Conservation (phyloP, 2,329 filamentous ascomycete species). For the Cercospora sp. region DNA sequence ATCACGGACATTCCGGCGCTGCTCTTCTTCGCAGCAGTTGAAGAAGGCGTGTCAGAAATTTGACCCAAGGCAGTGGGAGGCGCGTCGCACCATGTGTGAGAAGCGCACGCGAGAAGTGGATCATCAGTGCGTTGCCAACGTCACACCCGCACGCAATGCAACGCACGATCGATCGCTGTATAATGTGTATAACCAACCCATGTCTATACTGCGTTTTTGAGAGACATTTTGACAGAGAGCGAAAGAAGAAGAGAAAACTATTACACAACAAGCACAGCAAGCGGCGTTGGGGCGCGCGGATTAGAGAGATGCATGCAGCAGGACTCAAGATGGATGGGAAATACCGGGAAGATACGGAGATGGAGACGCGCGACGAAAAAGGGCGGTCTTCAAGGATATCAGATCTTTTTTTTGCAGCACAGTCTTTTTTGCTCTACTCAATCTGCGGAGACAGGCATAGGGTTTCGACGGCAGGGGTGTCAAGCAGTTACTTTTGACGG, state of each 20-base stretch:
- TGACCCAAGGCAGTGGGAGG: not conserved
- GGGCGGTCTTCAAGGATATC: not conserved
- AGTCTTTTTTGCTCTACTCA: not conserved
- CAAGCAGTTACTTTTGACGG: not conserved
- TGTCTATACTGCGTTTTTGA: conserved; percentile 5
- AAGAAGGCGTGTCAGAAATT: not conserved
- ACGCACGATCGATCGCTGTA: not conserved
- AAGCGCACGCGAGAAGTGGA: not conserved
- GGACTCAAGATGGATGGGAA: not conserved
- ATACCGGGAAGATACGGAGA: not conserved
- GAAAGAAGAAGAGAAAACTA: not conserved
- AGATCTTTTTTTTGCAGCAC: not conserved
- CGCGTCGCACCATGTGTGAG: not conserved
- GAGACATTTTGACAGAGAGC: not conserved
- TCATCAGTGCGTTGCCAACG: conserved; percentile 1
- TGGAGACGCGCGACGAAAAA: not conserved
- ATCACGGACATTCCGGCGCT: not conserved
- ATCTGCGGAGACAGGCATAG: not conserved
- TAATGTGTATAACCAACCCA: conserved; percentile 5
- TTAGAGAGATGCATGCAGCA: not conserved
- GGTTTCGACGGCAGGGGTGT: not conserved
- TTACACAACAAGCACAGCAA: not conserved
- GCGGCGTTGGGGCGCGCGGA: conserved; percentile 1
- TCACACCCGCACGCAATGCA: not conserved
- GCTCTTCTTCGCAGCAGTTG: not conserved